phyloP scores from a whole-genome alignment of 371 early-diverging fungal genomes.

The Saksenaea vasiformis region DNA sequence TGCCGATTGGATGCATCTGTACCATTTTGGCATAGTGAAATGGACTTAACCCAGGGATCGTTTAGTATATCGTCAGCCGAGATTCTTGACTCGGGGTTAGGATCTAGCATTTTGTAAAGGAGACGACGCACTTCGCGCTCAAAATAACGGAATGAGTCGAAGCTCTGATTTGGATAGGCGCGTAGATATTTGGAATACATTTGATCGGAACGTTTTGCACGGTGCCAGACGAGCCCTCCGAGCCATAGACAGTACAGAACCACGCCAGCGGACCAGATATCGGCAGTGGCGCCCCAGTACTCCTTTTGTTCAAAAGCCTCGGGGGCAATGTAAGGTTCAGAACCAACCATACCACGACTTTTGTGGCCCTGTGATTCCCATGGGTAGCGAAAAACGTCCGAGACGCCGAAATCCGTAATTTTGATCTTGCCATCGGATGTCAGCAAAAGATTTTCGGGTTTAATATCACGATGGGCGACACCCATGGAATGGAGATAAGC shows the following conservation, averaged over 20 bases:
- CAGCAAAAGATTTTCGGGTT: constrained; percentile 91
- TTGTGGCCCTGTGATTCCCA: constrained; percentile 74
- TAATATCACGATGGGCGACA: constrained; percentile 91
- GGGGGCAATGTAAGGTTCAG: constrained; percentile 92
- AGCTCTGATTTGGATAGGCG: constrained; percentile 46
- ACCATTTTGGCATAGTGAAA: constrained; percentile 44
- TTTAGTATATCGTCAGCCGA: constrained; percentile 59
- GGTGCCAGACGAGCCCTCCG: constrained; percentile 67
- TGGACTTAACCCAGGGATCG: constrained; percentile 72
- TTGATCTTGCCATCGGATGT: constrained; percentile 82
- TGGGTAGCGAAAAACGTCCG: constrained; percentile 86
- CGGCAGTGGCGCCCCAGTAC: constrained; percentile 78
- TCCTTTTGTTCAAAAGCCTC: constrained; percentile 73
- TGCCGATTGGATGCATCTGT: constrained; percentile 21
- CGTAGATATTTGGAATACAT: constrained; percentile 54
- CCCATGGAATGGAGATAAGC: constrained; percentile 91
- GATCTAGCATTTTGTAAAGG: constrained; percentile 51
- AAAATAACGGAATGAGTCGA: constrained; percentile 64
- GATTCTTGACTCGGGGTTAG: constrained; percentile 50
- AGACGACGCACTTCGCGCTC: constrained; percentile 57
- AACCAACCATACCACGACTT: constrained; percentile 84
- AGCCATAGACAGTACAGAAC: constrained; percentile 75
- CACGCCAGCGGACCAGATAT: constrained; percentile 86
- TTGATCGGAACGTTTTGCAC: constrained; percentile 69
- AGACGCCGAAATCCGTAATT: constrained; percentile 97